Conservation (phyloP, 139 green algal genomes). For the Nannochloris sp. region DNA sequence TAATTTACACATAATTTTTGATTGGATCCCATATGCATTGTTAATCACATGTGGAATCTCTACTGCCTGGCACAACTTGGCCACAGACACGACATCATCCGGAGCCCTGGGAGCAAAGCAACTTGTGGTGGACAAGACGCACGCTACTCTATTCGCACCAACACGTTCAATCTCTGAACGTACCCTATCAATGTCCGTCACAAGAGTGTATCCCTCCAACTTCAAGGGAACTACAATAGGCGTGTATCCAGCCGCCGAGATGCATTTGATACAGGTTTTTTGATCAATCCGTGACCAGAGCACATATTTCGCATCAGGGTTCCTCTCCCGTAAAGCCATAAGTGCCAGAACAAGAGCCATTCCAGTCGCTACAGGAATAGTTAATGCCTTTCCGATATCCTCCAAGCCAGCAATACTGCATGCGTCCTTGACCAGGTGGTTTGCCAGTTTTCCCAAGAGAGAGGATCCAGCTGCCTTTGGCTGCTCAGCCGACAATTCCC, state of each 20-base stretch:
- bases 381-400: slow-evolving; percentile 50
- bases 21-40: slow-evolving; percentile 96
- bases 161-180: slow-evolving; percentile 25
- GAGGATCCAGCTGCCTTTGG: slow-evolving; percentile 93
- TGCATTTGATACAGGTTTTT: slow-evolving; percentile 95
- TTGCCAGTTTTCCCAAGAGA: slow-evolving; percentile 66
- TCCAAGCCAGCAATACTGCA: slow-evolving; percentile 51
- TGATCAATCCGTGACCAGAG: slow-evolving; percentile 94
- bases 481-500: slow-evolving; percentile 88
- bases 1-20: slow-evolving; percentile 20
- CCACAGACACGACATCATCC: slow-evolving; percentile 62
- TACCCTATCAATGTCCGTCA: slow-evolving; percentile 67
- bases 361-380: slow-evolving; percentile 86
- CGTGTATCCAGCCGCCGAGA: slow-evolving; percentile 63
- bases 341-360: slow-evolving; percentile 80
- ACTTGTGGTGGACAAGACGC: slow-evolving; percentile 79
- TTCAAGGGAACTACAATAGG: slow-evolving; percentile 56
- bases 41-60: slow-evolving; percentile 89
- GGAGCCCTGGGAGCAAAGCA: slow-evolving; percentile 86
- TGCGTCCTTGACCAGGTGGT: slow-evolving; percentile 65
- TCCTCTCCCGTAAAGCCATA: slow-evolving; percentile 42
- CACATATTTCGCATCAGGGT: slow-evolving; percentile 50
- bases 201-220: slow-evolving; percentile 57
- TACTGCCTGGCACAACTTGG: slow-evolving; percentile 54
- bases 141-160: slow-evolving; percentile 42